Percentiles rank a stretch among this genome's conserved stretches.
Evolutionary conservation across 139 green algal species (phyloP).

Genomic region (Nannochloris sp.): DNA sequence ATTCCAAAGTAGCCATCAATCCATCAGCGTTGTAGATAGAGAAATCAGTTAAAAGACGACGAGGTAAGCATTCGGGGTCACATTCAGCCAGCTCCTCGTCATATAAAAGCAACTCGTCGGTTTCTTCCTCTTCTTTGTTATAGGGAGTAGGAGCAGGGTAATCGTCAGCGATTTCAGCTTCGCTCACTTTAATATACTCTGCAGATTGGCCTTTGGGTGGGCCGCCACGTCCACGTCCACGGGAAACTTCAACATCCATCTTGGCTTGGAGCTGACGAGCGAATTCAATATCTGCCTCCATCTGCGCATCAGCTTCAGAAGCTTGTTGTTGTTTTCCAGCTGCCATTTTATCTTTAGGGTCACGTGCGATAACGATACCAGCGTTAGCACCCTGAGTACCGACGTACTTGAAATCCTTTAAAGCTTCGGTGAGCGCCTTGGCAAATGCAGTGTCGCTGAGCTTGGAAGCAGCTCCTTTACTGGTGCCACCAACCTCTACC

Average conservation of each 20-base stretch:
- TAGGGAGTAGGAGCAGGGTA: constrained; percentile 83
- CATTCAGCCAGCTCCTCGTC: constrained; percentile 64
- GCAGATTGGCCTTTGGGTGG: constrained; percentile 1
- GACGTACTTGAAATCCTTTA: constrained; percentile 28
- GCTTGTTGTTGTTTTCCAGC: background rate
- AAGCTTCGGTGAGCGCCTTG: constrained; percentile 11
- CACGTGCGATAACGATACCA: constrained; percentile 28
- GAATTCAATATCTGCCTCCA: constrained; percentile 64
- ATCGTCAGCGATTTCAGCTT: constrained; percentile 90
- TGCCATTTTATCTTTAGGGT: background rate
- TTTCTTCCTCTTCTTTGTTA: constrained; percentile 71
- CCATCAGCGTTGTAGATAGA: constrained; percentile 81
- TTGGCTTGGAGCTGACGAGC: constrained; percentile 72
- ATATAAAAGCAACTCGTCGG: constrained; percentile 78
- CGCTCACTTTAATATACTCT: constrained; percentile 90
- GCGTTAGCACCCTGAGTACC: background rate
- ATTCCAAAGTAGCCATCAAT: constrained; percentile 72
- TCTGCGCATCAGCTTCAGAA: constrained; percentile 7
- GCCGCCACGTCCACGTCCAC: background rate
- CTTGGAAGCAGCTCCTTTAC: background rate
- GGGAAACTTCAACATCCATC: constrained; percentile 44
- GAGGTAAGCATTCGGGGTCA: constrained; percentile 69
- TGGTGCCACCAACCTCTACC: background rate
- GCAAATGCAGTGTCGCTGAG: constrained; percentile 21
- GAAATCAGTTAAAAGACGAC: constrained; percentile 69